Evolutionary conservation across 352 stramenopile genomes (phyloP), one percentile per base, ranked within the genome.

Genomic region (Phytophthora hybrid): DNA sequence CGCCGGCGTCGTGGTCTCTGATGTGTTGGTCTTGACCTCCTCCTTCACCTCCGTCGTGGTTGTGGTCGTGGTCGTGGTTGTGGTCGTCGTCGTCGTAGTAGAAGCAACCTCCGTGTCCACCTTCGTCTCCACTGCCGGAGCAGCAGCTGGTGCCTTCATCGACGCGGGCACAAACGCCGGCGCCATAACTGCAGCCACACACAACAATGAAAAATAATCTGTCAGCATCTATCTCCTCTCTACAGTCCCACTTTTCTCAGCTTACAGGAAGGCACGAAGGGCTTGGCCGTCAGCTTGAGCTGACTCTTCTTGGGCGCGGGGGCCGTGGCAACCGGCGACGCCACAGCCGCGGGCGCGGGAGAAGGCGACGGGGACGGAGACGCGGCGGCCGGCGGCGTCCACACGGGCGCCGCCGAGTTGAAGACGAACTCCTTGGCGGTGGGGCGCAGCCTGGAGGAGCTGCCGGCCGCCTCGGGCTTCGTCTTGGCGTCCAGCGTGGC

Each of bases 391-490:
- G 73, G 51, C 1, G 86, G 86, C 47, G 79, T 91, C 84, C 84
- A 93, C 10, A 53, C 74, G 0, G 86, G 80, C 9, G 86, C 84
- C 16, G 60, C 58, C n/a, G 74, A 66, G 74, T 84, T 91, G 58
- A 93, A 88, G 10, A 93, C 84, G 59, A 93, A 93, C 54, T 71
- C 80, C 68, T 89, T 90, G 51, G 84, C 86, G 6, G 78, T 77
- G 26, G 86, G 76, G 53, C 87, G 84, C 41, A 92, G 77, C 78
- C 90, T 92, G 55, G 86, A 82, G 29, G 59, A 64, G 31, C 47
- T 71, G 46, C 47, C 60, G 37, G 52, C 39, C 2, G 51, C 59
- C 21, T 21, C 21, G 16, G 57, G 39, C 21, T 74, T 71, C 9
- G 71, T 75, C 56, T 68, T 75, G 37, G 68, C 66, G 66, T 68